Evolutionary conservation across 2,329 filamentous ascomycete genomes (phyloP).

Genomic region (Lasiodiplodia sp.): DNA sequence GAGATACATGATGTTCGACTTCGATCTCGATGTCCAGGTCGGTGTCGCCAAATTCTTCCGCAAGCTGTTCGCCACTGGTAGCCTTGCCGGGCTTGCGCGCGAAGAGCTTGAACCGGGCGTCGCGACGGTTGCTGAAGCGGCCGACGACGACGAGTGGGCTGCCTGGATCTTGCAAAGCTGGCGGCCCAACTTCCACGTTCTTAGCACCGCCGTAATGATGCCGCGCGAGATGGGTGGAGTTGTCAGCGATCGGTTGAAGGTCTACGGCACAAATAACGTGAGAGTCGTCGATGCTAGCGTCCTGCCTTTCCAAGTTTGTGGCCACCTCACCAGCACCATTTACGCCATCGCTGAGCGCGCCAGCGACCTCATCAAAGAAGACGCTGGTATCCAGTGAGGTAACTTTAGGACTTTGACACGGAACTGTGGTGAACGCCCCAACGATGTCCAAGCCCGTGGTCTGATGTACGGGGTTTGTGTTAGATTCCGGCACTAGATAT

Average conservation of each 20-base stretch:
- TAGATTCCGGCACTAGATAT: not conserved
- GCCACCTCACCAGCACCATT: slow-evolving; percentile 40
- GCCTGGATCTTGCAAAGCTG: slow-evolving; percentile 33
- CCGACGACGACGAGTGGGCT: slow-evolving; percentile 34
- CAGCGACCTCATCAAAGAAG: slow-evolving; percentile 40
- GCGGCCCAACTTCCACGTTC: slow-evolving; percentile 42
- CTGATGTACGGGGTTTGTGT: not conserved
- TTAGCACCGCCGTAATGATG: slow-evolving; percentile 44
- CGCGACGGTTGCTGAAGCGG: slow-evolving; percentile 33
- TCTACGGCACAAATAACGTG: slow-evolving; percentile 43
- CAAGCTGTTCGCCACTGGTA: slow-evolving; percentile 41
- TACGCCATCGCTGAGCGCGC: slow-evolving; percentile 44
- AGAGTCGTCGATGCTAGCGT: slow-evolving; percentile 42
- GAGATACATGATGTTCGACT: slow-evolving; percentile 52
- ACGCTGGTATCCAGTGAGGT: slow-evolving; percentile 3
- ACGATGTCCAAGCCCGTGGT: not conserved
- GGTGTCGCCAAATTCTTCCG: slow-evolving; percentile 44
- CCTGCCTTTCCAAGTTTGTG: slow-evolving; percentile 43
- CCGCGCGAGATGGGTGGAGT: slow-evolving; percentile 43
- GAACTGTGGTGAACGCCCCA: not conserved
- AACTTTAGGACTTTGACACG: not conserved
- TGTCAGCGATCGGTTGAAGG: slow-evolving; percentile 38
- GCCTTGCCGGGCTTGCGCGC: slow-evolving; percentile 37
- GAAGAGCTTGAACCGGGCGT: slow-evolving; percentile 34
- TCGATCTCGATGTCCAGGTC: slow-evolving; percentile 49